A percentile compares a stretch with the other conserved stretches of the same genome.
These are phyloP conservation scores for Aquilaria agallochum DNA, from an alignment of 441 rosid species.

Conservation along the genomic window DNA sequence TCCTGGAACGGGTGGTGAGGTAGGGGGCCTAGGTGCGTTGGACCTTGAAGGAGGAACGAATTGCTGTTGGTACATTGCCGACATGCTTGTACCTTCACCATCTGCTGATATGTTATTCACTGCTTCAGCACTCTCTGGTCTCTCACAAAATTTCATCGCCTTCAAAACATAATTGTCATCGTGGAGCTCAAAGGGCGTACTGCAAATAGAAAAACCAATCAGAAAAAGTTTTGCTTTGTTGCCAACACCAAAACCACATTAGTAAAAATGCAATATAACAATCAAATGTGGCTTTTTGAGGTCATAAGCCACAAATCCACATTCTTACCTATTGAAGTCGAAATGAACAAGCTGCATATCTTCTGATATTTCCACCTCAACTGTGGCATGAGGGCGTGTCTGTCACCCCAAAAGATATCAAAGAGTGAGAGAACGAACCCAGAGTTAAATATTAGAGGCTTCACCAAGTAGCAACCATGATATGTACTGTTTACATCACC, in stretches of 20 bases:
- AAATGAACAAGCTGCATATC: conserved; percentile 99
- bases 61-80: conserved; percentile 40
- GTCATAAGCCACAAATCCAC: not conserved
- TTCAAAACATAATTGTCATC: conserved; percentile 95
- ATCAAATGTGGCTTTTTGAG: not conserved
- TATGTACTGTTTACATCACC: no score
- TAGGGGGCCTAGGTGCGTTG: conserved; percentile 43
- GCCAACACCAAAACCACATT: not conserved
- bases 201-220: conserved; percentile 25
- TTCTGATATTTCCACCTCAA: conserved; percentile 99
- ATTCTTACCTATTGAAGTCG: conserved; percentile 85
- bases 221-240: not conserved
- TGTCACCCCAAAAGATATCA: conserved; percentile 21
- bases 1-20: conserved; percentile 65
- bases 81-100: conserved; percentile 58
- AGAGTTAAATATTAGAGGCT: no score
- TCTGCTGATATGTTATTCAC: conserved; percentile 28
- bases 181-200: conserved; percentile 98
- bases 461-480: no score
- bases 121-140: conserved; percentile 42
- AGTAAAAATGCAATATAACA: not conserved
- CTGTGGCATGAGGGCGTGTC: conserved; percentile 99
- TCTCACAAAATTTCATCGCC: conserved; percentile 83
- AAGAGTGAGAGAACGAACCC: no score
- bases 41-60: conserved; percentile 31